Conservation (phyloP, 208 protist species). For the Spongospora subterranea region DNA sequence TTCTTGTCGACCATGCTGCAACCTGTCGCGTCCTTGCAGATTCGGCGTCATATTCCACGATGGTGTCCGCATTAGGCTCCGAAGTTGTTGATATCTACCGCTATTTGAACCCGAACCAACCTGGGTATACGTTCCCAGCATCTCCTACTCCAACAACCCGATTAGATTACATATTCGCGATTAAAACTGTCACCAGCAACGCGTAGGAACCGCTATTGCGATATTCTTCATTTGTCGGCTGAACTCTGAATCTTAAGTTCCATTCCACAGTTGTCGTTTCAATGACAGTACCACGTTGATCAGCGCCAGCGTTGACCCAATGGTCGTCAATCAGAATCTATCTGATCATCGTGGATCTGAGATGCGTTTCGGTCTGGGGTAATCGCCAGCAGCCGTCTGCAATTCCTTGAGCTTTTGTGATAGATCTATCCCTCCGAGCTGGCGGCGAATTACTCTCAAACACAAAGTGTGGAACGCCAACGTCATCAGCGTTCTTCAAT, state of each 20-base stretch:
- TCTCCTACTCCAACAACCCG: neutral
- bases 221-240: neutral
- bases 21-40: neutral
- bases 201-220: too few species aligned
- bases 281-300: neutral
- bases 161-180: neutral
- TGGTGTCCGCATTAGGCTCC: neutral
- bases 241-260: neutral
- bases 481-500: too few species aligned
- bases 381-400: too few species aligned
- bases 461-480: too few species aligned
- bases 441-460: too few species aligned
- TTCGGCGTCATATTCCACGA: neutral
- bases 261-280: neutral
- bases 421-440: too few species aligned
- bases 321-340: neutral
- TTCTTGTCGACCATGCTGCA: neutral
- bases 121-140: neutral
- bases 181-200: neutral
- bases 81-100: neutral
- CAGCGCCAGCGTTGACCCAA: neutral
- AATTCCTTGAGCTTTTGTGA: too few species aligned
- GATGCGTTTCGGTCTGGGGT: too few species aligned
- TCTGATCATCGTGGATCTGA: neutral
- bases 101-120: neutral